Evolutionary conservation across 768 basidiomycete genomes (phyloP), one percentile per base, ranked within the genome.

Genomic region (Dendrothele bispora): DNA sequence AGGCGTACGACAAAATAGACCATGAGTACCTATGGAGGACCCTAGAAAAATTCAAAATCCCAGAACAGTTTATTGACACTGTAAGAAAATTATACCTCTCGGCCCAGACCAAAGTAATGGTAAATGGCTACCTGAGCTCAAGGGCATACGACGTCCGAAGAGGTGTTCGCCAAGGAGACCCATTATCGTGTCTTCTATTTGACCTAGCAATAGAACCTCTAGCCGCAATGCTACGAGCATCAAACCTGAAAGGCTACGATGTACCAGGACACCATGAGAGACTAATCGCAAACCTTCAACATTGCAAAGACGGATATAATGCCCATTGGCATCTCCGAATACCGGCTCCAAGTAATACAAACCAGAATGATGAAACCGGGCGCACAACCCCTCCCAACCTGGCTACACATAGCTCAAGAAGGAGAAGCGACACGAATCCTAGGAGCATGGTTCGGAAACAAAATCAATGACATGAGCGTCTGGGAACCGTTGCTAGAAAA

Each of bases 101-200:
- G 20, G 58, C 58, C 1, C 4, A 40, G 12, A 60, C 55, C 4
- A 2, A 14, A 2, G 54, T 65, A 3, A 55, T 55, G 22, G 25
- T 66, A 0, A 66, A 66, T 21, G 61, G 65, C 0, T 22, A 41
- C 0, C 7, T 49, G 12, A 63, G 62, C 36, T 24, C n/a, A 1
- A 45, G 51, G 25, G 32, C 52, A 0, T 62, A 56, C 45, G 21
- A 37, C 15, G 51, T 64, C 2, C 54, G 48, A 3, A 42, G 60
- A 7, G 65, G 67, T 0, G 65, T 67, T 0, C 2, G 62, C 2
- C 68, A 69, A 24, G 64, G 62, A 1, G 64, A 66, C 51, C 60
- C 64, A 0, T 43, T 67, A 0, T 67, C 62, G 0, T 69, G 68
- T 51, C 52, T 68, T 0, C 60, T 69, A 0, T 68, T 65, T 14